Evolutionary conservation across 2,329 filamentous ascomycete species (phyloP).

Genomic region (Myotisia sp.): DNA sequence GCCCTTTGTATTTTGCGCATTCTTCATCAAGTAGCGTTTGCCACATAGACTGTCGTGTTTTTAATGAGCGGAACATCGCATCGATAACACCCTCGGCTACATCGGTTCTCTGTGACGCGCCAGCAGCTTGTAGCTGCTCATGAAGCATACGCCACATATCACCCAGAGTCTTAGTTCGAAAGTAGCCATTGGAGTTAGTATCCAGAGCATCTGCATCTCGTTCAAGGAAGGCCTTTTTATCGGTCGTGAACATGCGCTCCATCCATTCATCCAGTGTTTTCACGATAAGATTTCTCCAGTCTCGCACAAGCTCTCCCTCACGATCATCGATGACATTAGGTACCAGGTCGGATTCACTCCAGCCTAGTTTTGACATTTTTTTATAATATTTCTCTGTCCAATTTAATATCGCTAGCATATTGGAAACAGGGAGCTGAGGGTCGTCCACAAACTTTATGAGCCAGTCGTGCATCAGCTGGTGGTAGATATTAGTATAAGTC

Average conservation of each 20-base stretch:
- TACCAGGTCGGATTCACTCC: constrained; percentile 57
- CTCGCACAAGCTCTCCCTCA: constrained; percentile 76
- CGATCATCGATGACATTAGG: constrained; percentile 85
- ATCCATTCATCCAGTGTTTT: constrained; percentile 96
- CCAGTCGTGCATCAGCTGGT: constrained; percentile 90
- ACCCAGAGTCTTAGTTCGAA: constrained; percentile 79
- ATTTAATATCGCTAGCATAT: constrained; percentile 81
- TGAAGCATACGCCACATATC: constrained; percentile 97
- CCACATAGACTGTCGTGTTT: constrained; percentile 70
- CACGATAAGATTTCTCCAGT: constrained; percentile 91
- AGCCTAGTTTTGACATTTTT: constrained; percentile 85
- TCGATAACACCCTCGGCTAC: constrained; percentile 92
- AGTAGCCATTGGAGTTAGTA: constrained; percentile 74
- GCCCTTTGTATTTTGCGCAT: constrained; percentile 53
- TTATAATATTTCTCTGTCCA: constrained; percentile 94
- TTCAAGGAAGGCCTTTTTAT: constrained; percentile 66
- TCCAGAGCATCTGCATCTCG: constrained; percentile 70
- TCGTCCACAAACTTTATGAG: constrained; percentile 72
- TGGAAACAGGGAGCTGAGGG: constrained; percentile 65
- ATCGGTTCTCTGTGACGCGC: constrained; percentile 70
- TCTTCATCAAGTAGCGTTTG: constrained; percentile 81
- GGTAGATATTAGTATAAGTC: constrained; percentile 82
- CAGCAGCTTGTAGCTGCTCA: constrained; percentile 77
- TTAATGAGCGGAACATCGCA: constrained; percentile 81
- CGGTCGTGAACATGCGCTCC: constrained; percentile 73